Evolutionary conservation across 768 basidiomycete species (phyloP).

Genomic region (Russula ochroleuca): DNA sequence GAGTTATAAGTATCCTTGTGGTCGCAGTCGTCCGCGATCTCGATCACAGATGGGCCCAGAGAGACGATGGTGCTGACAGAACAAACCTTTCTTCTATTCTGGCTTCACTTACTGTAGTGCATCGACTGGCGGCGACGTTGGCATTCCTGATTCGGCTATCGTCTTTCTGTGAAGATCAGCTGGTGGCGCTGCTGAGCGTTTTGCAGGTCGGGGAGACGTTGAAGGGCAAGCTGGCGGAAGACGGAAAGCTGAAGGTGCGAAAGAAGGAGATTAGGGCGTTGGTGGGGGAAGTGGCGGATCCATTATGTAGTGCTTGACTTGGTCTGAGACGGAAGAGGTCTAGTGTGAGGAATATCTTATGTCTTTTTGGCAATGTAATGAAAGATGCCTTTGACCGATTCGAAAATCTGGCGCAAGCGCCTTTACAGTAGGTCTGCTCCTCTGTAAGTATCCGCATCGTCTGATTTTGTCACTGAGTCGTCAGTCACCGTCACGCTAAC

Average conservation of each 20-base stretch:
- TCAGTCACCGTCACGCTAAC: no score
- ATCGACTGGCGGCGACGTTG: constrained; percentile 75
- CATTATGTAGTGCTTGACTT: constrained; percentile 32
- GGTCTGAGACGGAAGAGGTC: not conserved
- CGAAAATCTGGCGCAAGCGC: no score
- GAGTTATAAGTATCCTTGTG: constrained; percentile 33
- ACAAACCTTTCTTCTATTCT: no score
- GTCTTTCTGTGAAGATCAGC: constrained; percentile 55
- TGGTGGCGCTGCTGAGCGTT: constrained; percentile 61
- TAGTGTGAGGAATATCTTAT: not conserved
- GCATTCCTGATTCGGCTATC: constrained; percentile 73
- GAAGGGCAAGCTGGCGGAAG: constrained; percentile 47
- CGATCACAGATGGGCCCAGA: not conserved
- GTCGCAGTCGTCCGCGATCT: not conserved
- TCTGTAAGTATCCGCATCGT: no score
- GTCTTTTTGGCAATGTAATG: not conserved
- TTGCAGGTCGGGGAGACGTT: constrained; percentile 57
- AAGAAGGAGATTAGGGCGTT: constrained; percentile 64
- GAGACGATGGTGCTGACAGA: not conserved
- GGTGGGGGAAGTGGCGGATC: constrained; percentile 56
- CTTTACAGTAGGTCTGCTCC: no score
- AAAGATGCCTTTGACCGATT: not conserved
- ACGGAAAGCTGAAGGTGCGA: constrained; percentile 50
- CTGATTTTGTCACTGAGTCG: no score
- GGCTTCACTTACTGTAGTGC: constrained; percentile 50